Base-by-base conservation (phyloP, 257 asterid species). In the Ballota nigra region DNA sequence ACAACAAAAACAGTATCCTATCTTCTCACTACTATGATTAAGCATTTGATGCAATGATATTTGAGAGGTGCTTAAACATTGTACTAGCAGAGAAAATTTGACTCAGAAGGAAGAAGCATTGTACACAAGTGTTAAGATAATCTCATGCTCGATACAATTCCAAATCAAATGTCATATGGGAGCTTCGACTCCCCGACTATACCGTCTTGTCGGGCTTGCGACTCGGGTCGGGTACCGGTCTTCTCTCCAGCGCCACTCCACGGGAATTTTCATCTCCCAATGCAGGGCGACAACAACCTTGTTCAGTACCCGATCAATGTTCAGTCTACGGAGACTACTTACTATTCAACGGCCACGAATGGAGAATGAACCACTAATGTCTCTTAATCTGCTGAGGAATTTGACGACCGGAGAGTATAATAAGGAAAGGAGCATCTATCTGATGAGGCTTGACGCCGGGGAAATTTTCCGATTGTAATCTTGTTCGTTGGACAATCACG, bases 231-330 rank as follows among this genome's bases (percentile, higher is more conserved):
- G 72, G 47, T 0, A 3, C 10, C 12, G 57, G 66, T 69, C 79
- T 88, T 20, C 3, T 70, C 40, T 78, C 92, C n/a, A 72, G 82
- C 16, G 87, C 77, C 36, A 58, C 1, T 40, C 75, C 0, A 43
- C 8, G 0, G 95, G 88, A 3, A 31, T 6, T 28, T 87, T 87
- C 72, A 63, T 26, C 74, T 83, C 6, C 6, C 2, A 8, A 87
- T 85, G 93, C 88, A 87, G 70, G 0, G 0, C 0, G 94, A 88
- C 41, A 87, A 86, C 3, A 60, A 84, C 75, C 89, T 88, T 18
- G 89, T 88, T 23, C 79, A 74, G 67, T 88, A 88, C 47, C 82
- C 87, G 0, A 63, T 38, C 23, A 52, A 22, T 7, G 55, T 63
- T 20, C 70, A 33, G 13, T 2, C 13, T 2, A 0, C 3, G 2